A percentile compares a stretch with the other conserved stretches of the same genome.
Conservation (phyloP, 164 flowering plant genomes). For the Aristolochia contorta region DNA sequence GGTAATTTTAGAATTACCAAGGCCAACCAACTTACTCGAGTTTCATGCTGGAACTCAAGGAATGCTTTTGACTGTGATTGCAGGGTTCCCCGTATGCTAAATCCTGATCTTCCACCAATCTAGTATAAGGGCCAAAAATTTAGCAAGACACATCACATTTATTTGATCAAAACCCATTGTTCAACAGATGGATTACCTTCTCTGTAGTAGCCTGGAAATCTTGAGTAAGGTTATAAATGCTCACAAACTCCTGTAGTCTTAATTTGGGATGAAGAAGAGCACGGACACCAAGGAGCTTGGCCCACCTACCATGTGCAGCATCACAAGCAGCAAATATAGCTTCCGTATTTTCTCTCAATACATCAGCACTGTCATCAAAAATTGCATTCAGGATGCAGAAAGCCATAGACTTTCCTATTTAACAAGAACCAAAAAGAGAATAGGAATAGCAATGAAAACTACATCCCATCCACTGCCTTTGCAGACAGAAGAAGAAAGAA, state of each 20-base stretch:
- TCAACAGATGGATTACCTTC: slow-evolving; percentile 37
- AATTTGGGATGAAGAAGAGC: slow-evolving; percentile 81
- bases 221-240: slow-evolving; percentile 75
- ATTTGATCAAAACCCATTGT: neutral
- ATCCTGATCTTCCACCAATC: slow-evolving; percentile 98
- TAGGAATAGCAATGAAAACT: too few species aligned
- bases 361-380: slow-evolving; percentile 67
- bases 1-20: neutral
- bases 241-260: slow-evolving; percentile 78
- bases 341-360: slow-evolving; percentile 91
- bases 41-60: slow-evolving; percentile 85
- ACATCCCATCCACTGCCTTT: too few species aligned
- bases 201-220: slow-evolving; percentile 89
- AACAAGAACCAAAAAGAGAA: neutral
- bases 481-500: too few species aligned
- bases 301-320: slow-evolving; percentile 99
- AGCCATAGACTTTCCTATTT: neutral
- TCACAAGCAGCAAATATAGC: slow-evolving; percentile 99
- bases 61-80: slow-evolving; percentile 97
- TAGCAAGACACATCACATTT: too few species aligned
- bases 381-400: neutral
- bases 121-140: slow-evolving; percentile 19
- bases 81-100: slow-evolving; percentile 87
- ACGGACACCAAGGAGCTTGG: slow-evolving; percentile 96
- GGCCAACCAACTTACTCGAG: slow-evolving; percentile 52